Conservation (phyloP, 805 yeast genomes). For the Tetrapisispora fleetii region DNA sequence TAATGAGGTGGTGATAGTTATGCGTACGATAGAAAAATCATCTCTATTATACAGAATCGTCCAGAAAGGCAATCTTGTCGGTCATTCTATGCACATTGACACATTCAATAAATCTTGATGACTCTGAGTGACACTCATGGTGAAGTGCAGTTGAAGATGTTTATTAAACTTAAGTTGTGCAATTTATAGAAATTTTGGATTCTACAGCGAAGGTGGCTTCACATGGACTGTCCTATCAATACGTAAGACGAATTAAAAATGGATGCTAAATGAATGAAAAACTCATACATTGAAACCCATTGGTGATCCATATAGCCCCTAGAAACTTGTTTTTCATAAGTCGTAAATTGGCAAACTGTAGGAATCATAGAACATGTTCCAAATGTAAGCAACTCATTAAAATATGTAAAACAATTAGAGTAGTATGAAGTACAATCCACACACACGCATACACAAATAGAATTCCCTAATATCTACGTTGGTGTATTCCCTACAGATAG, state of each 20-base stretch:
- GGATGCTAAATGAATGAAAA: background rate
- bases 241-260: no score
- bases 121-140: background rate
- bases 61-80: background rate
- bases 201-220: no score
- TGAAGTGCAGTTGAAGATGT: constrained; percentile 4
- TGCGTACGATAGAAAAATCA: no score
- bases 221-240: no score
- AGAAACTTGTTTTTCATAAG: background rate
- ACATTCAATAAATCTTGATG: constrained; percentile 21
- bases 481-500: no score
- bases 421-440: background rate
- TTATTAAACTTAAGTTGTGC: constrained; percentile 27
- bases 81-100: constrained; percentile 26
- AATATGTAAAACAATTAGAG: background rate
- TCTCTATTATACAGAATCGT: background rate
- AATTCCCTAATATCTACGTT: no score
- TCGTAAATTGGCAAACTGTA: background rate
- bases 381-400: background rate
- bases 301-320: background rate
- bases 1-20: no score
- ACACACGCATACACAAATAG: background rate
- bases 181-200: background rate
- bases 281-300: background rate
- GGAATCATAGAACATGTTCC: background rate